Percentiles rank a stretch among this genome's conserved stretches.
Conservation (phyloP, 495 filamentous ascomycete species). For the Penicillium samsonianum region DNA sequence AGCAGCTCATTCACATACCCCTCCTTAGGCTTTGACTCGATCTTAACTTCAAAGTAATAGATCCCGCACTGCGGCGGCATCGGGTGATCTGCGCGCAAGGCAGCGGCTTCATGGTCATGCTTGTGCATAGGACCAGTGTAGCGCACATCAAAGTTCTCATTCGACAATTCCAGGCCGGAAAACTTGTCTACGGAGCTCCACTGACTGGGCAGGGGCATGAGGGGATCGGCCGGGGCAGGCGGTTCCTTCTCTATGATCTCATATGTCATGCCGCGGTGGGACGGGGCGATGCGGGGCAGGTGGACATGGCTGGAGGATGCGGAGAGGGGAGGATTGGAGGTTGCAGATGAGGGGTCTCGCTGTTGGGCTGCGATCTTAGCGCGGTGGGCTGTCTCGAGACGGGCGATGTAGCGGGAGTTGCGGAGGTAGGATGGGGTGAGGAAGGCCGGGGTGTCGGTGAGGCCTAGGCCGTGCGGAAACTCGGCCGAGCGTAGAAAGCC, state of each 20-base stretch:
- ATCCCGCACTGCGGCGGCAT: slow-evolving; percentile 94
- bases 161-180: slow-evolving; percentile 68
- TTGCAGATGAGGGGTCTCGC: slow-evolving; percentile 42
- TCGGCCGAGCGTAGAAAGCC: slow-evolving; percentile 42
- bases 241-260: slow-evolving; percentile 83
- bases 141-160: slow-evolving; percentile 76
- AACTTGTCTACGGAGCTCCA: slow-evolving; percentile 83
- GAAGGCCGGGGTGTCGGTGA: slow-evolving; percentile 48
- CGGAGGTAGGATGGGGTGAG: slow-evolving; percentile 81
- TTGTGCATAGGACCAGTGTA: slow-evolving; percentile 64
- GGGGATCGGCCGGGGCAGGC: slow-evolving; percentile 52
- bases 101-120: slow-evolving; percentile 78
- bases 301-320: slow-evolving; percentile 64
- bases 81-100: slow-evolving; percentile 80
- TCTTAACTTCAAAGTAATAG: slow-evolving; percentile 95
- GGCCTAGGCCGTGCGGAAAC: slow-evolving; percentile 30
- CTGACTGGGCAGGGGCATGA: slow-evolving; percentile 72
- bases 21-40: slow-evolving; percentile 81
- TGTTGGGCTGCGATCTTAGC: slow-evolving; percentile 57
- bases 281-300: slow-evolving; percentile 65
- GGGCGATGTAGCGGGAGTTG: slow-evolving; percentile 73
- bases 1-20: slow-evolving; percentile 60
- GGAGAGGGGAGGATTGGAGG: slow-evolving; percentile 54
- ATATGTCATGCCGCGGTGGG: slow-evolving; percentile 80
- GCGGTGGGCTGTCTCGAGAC: slow-evolving; percentile 67